Percentiles rank a stretch among this genome's conserved stretches.
phyloP scores from a whole-genome alignment of 768 basidiomycete species.

The Lactarius sanguifluus region DNA sequence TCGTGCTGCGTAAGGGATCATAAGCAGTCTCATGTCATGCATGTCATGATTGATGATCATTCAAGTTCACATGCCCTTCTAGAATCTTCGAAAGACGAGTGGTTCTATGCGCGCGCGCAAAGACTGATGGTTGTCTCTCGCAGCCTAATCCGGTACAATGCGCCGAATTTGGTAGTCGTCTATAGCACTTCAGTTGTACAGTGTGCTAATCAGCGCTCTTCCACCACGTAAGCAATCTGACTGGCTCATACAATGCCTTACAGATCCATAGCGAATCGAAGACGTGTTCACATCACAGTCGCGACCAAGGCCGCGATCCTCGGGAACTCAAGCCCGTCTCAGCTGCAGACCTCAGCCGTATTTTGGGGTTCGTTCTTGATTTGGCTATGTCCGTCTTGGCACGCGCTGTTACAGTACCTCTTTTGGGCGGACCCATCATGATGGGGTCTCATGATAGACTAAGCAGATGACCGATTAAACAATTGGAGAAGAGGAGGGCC shows the following conservation, averaged over 20 bases:
- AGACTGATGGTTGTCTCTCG: too few relatives aligned
- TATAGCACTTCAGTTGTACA: neutral
- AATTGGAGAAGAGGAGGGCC: neutral
- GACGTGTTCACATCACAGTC: neutral
- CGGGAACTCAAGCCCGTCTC: neutral
- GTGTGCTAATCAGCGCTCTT: neutral
- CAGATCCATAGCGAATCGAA: neutral
- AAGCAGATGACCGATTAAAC: neutral
- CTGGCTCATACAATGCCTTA: neutral
- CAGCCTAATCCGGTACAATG: neutral
- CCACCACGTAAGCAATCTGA: neutral
- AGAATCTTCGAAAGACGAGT: neutral
- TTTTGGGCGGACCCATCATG: neutral
- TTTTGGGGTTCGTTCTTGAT: neutral
- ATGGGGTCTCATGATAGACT: neutral
- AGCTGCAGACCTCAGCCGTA: neutral
- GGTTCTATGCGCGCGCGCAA: neutral
- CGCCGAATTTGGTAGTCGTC: neutral
- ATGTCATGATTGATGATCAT: neutral
- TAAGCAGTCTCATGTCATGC: neutral
- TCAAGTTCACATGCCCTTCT: neutral
- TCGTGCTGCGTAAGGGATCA: neutral
- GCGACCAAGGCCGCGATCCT: too few relatives aligned
- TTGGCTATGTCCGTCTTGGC: neutral
- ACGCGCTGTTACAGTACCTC: neutral